Percentiles rank a stretch among this genome's conserved stretches.
phyloP scores from a whole-genome alignment of 306 rosid species.

The Dalbergia oliveri region DNA sequence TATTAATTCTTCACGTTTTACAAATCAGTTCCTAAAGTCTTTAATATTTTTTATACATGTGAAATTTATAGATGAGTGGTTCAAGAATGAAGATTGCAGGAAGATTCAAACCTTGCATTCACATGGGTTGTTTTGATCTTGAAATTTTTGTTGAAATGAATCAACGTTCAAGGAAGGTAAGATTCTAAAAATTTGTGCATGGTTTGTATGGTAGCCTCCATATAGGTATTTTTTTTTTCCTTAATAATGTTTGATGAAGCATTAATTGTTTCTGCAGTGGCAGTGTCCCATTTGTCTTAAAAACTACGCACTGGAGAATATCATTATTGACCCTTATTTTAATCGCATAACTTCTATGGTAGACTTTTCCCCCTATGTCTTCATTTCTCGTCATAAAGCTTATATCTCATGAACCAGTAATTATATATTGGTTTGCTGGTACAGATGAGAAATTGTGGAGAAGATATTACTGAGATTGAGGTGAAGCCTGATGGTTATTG shows the following conservation, averaged over 20 bases:
- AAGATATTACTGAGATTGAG: slow-evolving; percentile 89
- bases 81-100: slow-evolving; percentile 99
- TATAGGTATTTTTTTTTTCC: neutral
- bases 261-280: slow-evolving; percentile 86
- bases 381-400: slow-evolving; percentile 18
- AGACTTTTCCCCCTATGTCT: slow-evolving; percentile 39
- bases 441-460: slow-evolving; percentile 92
- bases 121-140: slow-evolving; percentile 98
- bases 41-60: slow-evolving; percentile 31
- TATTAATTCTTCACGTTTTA: slow-evolving; percentile 8
- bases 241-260: slow-evolving; percentile 34
- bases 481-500: slow-evolving; percentile 97
- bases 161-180: slow-evolving; percentile 96
- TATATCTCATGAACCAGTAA: slow-evolving; percentile 11
- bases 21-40: slow-evolving; percentile 37
- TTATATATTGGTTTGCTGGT: slow-evolving; percentile 37
- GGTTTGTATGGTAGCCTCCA: slow-evolving; percentile 3
- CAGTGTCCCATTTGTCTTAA: slow-evolving; percentile 96
- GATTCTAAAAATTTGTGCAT: slow-evolving; percentile 38
- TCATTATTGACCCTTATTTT: slow-evolving; percentile 93
- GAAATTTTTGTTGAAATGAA: slow-evolving; percentile 96
- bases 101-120: slow-evolving; percentile 94
- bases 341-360: slow-evolving; percentile 82
- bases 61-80: slow-evolving; percentile 86
- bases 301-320: slow-evolving; percentile 87